Base-by-base conservation (phyloP, 306 rosid genomes). In the Rosa persica region DNA sequence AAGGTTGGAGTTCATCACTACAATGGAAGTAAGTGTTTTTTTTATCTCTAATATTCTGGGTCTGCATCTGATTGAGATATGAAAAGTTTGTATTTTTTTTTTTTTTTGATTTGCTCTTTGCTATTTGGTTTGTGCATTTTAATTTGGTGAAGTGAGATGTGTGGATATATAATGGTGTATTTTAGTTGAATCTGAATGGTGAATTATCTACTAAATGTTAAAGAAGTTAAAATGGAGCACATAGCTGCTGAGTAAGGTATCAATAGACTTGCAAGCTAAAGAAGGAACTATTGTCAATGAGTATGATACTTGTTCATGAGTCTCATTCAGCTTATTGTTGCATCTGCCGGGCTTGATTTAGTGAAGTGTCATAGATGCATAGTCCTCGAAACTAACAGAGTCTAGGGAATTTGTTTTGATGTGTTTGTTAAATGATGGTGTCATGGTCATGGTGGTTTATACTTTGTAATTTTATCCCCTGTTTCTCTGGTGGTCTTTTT, bases 1-100 rank as follows among this genome's bases (percentile, higher is more conserved):
- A 86, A 86, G 76, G 67, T 83, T 72, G 89, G 87, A 19, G 89
- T 86, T 81, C 89, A 86, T 83, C 89, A 83, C 49, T 83, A 83
- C 65, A 86, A 83, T 40, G 87, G 87, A 78, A 86, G 89, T 86
- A 79, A 81, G 87, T 86, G 43, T 20, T 27, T 27, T 27, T 62
- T 15, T 1, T 57, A 6, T 12, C 5, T 6, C 40, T 61, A 5
- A 7, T 43, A 43, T 43, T 43, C 46, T 43, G 36, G 13, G 1
- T n/a, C 22, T 30, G 36, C 36, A 30, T 30, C 36, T 2, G 36
- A 30, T 42, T 43, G 46, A 43, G 46, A 43, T 43, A 7, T 43
- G 46, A 43, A 9, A 57, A 23, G 9, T 27, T 61, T 61, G 19
- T 25, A 12, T 27, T 12, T 27, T n/a, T 57, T 22, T 27, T 60